A percentile compares a stretch with the other conserved stretches of the same genome.
phyloP scores from a whole-genome alignment of 441 rosid species.

The Geranium incanum region DNA sequence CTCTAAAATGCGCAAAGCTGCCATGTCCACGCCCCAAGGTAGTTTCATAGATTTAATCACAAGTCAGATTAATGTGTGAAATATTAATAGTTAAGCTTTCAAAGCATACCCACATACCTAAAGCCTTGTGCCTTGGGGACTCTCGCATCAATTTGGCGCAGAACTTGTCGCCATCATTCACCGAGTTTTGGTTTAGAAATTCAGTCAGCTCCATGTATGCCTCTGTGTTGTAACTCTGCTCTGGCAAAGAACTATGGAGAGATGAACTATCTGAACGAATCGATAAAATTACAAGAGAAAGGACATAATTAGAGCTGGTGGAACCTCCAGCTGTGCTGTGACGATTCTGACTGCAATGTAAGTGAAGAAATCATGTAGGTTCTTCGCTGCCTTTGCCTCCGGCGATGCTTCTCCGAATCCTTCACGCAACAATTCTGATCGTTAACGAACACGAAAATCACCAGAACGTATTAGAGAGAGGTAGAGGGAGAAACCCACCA shows the following conservation, averaged over 20 bases:
- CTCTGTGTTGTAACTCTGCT: slow-evolving; percentile 78
- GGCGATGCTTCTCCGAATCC: slow-evolving; percentile 91
- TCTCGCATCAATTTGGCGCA: slow-evolving; percentile 65
- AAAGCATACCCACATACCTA: slow-evolving; percentile 34
- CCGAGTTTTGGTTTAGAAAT: slow-evolving; percentile 44
- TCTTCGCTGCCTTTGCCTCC: slow-evolving; percentile 63
- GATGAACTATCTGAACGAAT: slow-evolving; percentile 11
- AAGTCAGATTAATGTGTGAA: not conserved
- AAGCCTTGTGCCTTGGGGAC: slow-evolving; percentile 58
- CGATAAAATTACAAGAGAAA: not conserved
- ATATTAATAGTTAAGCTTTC: not conserved
- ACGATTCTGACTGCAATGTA: slow-evolving; percentile 68
- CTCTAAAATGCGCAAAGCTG: slow-evolving; percentile 72
- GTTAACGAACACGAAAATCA: not conserved
- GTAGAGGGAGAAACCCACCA: slow-evolving; percentile 37
- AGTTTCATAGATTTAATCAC: not conserved
- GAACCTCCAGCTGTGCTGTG: slow-evolving; percentile 75
- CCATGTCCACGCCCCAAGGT: not conserved
- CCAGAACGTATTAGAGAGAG: not conserved
- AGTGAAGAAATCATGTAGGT: slow-evolving; percentile 72
- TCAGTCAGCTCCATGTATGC: slow-evolving; percentile 63
- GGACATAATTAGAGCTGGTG: not conserved
- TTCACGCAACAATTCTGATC: slow-evolving; percentile 14
- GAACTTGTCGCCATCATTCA: slow-evolving; percentile 78
- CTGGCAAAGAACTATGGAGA: slow-evolving; percentile 18